These are phyloP conservation scores for Euphorbia pulcherrima DNA, from an alignment of 345 rosid species.

Conservation along the genomic window DNA sequence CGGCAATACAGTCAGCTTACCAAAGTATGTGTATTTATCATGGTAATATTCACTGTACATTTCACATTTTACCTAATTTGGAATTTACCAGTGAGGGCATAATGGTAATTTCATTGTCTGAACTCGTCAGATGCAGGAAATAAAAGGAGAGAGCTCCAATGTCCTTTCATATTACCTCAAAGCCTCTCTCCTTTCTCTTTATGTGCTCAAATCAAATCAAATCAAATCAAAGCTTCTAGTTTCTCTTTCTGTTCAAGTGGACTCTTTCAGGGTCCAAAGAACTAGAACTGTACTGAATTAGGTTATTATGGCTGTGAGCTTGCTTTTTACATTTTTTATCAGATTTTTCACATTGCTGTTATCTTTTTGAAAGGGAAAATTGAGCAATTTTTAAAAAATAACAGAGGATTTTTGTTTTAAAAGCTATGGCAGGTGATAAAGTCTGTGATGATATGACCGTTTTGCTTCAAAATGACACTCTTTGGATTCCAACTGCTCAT, in stretches of 20 bases:
- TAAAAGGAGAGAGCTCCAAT: not conserved
- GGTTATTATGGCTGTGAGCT: constrained; percentile 17
- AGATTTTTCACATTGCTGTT: constrained; percentile 23
- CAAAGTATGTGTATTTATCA: too few species aligned
- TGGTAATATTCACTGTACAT: too few species aligned
- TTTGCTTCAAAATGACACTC: constrained; percentile 28
- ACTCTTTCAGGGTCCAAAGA: too few species aligned
- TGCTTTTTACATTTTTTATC: constrained; percentile 18
- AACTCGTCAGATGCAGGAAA: not conserved
- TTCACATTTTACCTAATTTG: too few species aligned
- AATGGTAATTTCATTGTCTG: constrained; percentile 4
- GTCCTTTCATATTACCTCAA: constrained; percentile 19
- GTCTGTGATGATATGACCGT: constrained; percentile 20
- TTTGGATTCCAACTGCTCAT: constrained; percentile 37
- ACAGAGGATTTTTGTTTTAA: not conserved
- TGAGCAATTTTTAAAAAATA: too few species aligned
- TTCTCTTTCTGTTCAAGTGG: not conserved
- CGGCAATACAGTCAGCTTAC: too few species aligned
- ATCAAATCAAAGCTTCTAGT: not conserved
- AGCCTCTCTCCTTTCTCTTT: constrained; percentile 13
- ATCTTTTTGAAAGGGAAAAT: too few species aligned
- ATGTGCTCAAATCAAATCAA: too few species aligned
- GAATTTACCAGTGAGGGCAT: not conserved
- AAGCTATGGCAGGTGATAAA: constrained; percentile 29
- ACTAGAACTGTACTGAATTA: too few species aligned